Evolutionary conservation across 371 early-diverging fungal species (phyloP).

Genomic region (Rhizomucor pusillus): DNA sequence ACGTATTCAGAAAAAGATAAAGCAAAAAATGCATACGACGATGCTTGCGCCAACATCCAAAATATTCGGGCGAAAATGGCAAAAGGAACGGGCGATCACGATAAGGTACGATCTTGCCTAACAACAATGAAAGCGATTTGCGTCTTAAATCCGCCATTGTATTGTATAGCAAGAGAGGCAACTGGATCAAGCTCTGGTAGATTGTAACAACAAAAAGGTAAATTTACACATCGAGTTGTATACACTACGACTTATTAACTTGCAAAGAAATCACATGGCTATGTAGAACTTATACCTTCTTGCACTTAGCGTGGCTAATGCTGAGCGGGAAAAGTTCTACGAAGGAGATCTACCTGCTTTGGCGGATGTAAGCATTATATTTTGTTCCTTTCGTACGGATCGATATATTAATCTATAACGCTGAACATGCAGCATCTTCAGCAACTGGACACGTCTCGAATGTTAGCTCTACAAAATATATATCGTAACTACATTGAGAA

Average conservation of each 20-base stretch:
- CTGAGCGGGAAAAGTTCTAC: slow-evolving; percentile 57
- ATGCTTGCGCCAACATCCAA: slow-evolving; percentile 70
- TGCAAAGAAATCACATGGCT: not conserved
- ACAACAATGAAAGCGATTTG: too few relatives aligned
- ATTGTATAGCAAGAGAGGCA: slow-evolving; percentile 43
- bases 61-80: slow-evolving; percentile 28
- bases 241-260: too few relatives aligned
- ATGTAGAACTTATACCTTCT: slow-evolving; percentile 65
- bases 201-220: slow-evolving; percentile 75
- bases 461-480: slow-evolving; percentile 43
- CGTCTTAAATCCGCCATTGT: not conserved
- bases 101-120: slow-evolving; percentile 30
- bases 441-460: slow-evolving; percentile 54
- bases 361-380: slow-evolving; percentile 49
- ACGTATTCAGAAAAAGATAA: slow-evolving; percentile 70
- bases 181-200: slow-evolving; percentile 65
- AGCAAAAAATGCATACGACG: slow-evolving; percentile 66
- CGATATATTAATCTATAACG: too few relatives aligned
- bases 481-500: slow-evolving; percentile 45
- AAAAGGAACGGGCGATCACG: slow-evolving; percentile 37
- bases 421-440: slow-evolving; percentile 54
- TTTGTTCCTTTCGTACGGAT: too few relatives aligned
- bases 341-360: slow-evolving; percentile 59
- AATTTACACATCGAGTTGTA: too few relatives aligned
- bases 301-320: slow-evolving; percentile 58